Percentiles rank a stretch among this genome's conserved stretches.
Conservation (phyloP, 208 protist species). For the Leishmania martiniquensis region DNA sequence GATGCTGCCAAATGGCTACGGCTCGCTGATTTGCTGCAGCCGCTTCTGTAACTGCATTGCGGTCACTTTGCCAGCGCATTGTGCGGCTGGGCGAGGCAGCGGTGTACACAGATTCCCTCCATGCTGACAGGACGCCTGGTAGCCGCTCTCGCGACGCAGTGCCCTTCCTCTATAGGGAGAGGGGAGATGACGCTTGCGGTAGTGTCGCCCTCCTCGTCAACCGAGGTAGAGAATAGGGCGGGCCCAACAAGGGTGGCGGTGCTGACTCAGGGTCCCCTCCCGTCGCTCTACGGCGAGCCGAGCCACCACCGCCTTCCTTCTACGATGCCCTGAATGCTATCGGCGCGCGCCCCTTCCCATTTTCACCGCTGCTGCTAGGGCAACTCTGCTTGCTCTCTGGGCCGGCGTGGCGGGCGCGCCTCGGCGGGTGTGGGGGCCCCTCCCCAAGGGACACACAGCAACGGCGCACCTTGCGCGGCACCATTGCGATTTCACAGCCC, state of each 20-base stretch:
- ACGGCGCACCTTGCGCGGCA: constrained; percentile 14
- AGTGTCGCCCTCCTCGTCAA: background rate
- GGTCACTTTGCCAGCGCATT: too few species aligned
- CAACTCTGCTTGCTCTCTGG: constrained; percentile 9
- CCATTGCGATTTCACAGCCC: constrained; percentile 8
- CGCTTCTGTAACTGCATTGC: too few species aligned
- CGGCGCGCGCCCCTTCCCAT: background rate
- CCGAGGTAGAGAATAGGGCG: background rate
- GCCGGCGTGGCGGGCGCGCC: background rate
- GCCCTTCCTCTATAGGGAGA: too few species aligned
- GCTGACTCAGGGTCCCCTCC: constrained; percentile 5
- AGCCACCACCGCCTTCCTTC: constrained; percentile 7
- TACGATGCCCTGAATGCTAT: background rate
- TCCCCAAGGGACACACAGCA: too few species aligned
- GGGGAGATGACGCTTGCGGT: too few species aligned
- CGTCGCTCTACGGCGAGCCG: constrained; percentile 12
- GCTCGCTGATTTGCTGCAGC: too few species aligned
- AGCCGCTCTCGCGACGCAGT: too few species aligned
- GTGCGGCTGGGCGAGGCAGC: too few species aligned
- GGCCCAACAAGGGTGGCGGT: background rate
- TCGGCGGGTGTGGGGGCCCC: background rate
- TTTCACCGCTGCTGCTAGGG: constrained; percentile 1
- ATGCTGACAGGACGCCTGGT: too few species aligned
- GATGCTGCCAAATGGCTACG: too few species aligned
- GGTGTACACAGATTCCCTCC: too few species aligned